Percentiles rank a stretch among this genome's conserved stretches.
Evolutionary conservation across 2,329 filamentous ascomycete genomes (phyloP).

Genomic region (Camillea tinctor): DNA sequence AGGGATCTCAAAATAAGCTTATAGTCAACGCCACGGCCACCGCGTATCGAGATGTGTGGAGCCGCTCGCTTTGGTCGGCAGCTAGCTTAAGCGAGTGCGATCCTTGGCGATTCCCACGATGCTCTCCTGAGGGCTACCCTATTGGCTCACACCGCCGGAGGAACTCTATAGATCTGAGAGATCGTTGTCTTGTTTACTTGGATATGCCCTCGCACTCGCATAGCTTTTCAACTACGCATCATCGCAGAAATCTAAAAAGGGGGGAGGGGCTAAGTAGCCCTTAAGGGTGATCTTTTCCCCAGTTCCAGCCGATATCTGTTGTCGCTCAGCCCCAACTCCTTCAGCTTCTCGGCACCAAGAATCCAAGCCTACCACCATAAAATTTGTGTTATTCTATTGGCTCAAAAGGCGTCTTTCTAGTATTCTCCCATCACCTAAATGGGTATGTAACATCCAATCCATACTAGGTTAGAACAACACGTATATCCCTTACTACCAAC

Average conservation of each 20-base stretch:
- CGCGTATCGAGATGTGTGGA: neutral
- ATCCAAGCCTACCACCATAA: neutral
- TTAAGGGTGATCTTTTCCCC: neutral
- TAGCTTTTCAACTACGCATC: neutral
- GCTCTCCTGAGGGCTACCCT: neutral
- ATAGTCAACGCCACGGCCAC: neutral
- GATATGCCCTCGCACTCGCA: neutral
- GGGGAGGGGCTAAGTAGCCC: too few species aligned
- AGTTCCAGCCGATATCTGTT: neutral
- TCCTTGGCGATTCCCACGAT: neutral
- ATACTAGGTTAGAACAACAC: neutral
- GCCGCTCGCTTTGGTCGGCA: neutral
- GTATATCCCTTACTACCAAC: neutral
- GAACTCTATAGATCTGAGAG: neutral
- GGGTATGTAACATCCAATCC: neutral
- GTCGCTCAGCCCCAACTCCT: neutral
- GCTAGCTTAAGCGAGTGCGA: neutral
- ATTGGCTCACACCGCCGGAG: neutral
- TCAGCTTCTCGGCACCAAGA: neutral
- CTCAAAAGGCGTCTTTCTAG: neutral
- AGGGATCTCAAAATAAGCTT: neutral
- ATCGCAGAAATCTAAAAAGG: neutral
- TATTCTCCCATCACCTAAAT: too few species aligned
- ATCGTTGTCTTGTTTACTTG: neutral
- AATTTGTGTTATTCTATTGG: neutral